Percentiles rank a stretch among this genome's conserved stretches.
These are phyloP conservation scores for Pseudocercospora pini-densiflorae DNA, from an alignment of 2,329 filamentous ascomycete species.

Conservation along the genomic window DNA sequence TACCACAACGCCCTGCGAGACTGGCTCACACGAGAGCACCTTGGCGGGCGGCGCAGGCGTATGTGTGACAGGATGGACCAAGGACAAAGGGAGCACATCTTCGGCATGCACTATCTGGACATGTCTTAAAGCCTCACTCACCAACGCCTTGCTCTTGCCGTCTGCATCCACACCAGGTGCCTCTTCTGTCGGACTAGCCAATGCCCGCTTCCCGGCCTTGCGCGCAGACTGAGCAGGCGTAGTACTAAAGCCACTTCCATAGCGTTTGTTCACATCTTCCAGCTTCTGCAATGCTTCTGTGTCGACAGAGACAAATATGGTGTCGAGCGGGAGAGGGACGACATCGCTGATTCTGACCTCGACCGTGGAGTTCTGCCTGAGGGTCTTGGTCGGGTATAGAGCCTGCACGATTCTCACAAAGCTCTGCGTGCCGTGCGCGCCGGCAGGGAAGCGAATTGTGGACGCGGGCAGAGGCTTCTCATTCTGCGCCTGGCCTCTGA, in stretches of 20 bases:
- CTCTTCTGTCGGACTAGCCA: constrained; percentile 23
- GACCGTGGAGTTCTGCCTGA: constrained; percentile 74
- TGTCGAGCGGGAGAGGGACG: constrained; percentile 77
- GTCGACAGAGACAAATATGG: constrained; percentile 85
- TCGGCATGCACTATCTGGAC: constrained; percentile 81
- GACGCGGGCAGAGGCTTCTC: constrained; percentile 71
- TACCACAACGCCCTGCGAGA: constrained; percentile 81
- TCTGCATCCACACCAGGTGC: constrained; percentile 23
- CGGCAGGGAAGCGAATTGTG: constrained; percentile 77
- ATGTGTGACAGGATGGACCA: constrained; percentile 86
- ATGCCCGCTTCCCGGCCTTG: constrained; percentile 31
- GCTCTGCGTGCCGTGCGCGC: constrained; percentile 74
- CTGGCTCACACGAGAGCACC: constrained; percentile 91
- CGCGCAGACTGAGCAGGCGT: constrained; percentile 26
- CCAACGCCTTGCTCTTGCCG: constrained; percentile 37
- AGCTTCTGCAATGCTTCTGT: constrained; percentile 77
- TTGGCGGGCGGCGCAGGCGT: constrained; percentile 81
- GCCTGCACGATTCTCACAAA: constrained; percentile 76
- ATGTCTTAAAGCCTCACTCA: constrained; percentile 74
- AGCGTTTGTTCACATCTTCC: constrained; percentile 81
- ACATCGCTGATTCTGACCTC: constrained; percentile 86
- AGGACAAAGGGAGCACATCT: constrained; percentile 78
- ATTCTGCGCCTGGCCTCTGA: constrained; percentile 46
- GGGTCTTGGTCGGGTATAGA: constrained; percentile 73
- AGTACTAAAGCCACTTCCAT: constrained; percentile 66